Conservation (phyloP, 352 stramenopile genomes). For the Pythium monospermum region DNA sequence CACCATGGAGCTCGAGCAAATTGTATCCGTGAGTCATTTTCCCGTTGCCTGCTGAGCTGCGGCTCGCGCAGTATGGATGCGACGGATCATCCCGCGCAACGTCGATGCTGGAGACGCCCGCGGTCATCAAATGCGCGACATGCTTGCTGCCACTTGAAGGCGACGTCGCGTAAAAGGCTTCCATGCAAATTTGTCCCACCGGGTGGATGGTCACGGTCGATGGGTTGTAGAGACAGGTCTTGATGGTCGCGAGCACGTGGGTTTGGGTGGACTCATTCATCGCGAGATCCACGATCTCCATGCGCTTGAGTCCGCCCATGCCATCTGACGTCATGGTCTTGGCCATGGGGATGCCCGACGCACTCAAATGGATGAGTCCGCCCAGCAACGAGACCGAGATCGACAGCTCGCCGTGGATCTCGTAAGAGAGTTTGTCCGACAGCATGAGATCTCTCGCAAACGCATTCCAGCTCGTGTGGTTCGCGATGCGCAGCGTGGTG, state of each 20-base stretch:
- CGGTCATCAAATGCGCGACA: slow-evolving; percentile 49
- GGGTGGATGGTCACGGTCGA: slow-evolving; percentile 64
- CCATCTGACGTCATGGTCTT: slow-evolving; percentile 58
- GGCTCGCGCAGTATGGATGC: slow-evolving; percentile 47
- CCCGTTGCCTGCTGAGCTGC: slow-evolving; percentile 8
- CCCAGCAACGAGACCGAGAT: slow-evolving; percentile 50
- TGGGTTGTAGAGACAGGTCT: slow-evolving; percentile 79
- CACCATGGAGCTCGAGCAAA: slow-evolving; percentile 53
- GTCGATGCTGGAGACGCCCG: slow-evolving; percentile 31
- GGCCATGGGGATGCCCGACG: slow-evolving; percentile 35
- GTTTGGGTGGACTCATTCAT: slow-evolving; percentile 59
- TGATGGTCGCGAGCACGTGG: slow-evolving; percentile 60
- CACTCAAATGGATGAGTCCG: slow-evolving; percentile 44
- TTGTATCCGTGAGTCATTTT: slow-evolving; percentile 59
- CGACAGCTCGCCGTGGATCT: slow-evolving; percentile 39
- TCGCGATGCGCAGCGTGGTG: slow-evolving; percentile 45
- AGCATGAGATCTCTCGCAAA: slow-evolving; percentile 73
- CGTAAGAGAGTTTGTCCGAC: slow-evolving; percentile 32
- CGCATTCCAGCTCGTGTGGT: slow-evolving; percentile 50
- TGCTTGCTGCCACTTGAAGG: slow-evolving; percentile 32
- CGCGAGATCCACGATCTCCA: slow-evolving; percentile 56
- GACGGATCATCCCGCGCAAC: slow-evolving; percentile 40
- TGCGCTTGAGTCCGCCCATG: slow-evolving; percentile 55
- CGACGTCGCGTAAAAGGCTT: slow-evolving; percentile 47
- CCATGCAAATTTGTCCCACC: slow-evolving; percentile 59